A percentile compares a stretch with the other conserved stretches of the same genome.
These are phyloP conservation scores for Ophiostoma himal-ulmi DNA, from an alignment of 2,329 filamentous ascomycete species.

Conservation along the genomic window DNA sequence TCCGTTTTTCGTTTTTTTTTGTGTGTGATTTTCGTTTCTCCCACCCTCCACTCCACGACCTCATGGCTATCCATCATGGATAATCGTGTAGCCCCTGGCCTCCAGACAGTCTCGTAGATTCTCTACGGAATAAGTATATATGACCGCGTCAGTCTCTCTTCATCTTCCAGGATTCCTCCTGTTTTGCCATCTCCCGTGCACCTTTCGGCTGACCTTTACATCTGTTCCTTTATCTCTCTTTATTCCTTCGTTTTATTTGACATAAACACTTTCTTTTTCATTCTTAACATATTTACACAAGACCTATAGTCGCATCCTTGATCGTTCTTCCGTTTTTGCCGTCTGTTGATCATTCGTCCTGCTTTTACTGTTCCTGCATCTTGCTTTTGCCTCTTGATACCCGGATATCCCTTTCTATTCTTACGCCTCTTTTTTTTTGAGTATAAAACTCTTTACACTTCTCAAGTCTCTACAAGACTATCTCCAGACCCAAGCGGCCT, in stretches of 20 bases:
- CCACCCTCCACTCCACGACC: slow-evolving; percentile 1
- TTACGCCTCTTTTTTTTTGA: not conserved
- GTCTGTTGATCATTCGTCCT: slow-evolving; percentile 2
- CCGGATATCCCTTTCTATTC: slow-evolving; percentile 6
- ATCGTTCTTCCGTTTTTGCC: not conserved
- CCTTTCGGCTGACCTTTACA: not conserved
- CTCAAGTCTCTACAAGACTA: not conserved
- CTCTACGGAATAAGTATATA: not conserved
- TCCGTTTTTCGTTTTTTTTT: not conserved
- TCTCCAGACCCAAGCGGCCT: slow-evolving; percentile 8
- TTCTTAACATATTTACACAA: not conserved
- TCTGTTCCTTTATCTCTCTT: not conserved
- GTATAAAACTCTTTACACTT: not conserved
- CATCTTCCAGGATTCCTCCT: not conserved
- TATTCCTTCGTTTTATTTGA: not conserved
- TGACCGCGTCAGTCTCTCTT: not conserved
- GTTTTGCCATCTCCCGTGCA: not conserved
- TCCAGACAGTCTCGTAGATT: not conserved
- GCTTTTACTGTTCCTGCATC: not conserved
- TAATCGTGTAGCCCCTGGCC: not conserved
- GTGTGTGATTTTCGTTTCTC: not conserved
- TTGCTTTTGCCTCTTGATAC: slow-evolving; percentile 8
- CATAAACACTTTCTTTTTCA: not conserved
- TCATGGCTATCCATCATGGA: not conserved
- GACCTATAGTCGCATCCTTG: not conserved